These are phyloP conservation scores for Moesziomyces globuligerus DNA, from an alignment of 1,284 basidiomycete species.

Conservation along the genomic window DNA sequence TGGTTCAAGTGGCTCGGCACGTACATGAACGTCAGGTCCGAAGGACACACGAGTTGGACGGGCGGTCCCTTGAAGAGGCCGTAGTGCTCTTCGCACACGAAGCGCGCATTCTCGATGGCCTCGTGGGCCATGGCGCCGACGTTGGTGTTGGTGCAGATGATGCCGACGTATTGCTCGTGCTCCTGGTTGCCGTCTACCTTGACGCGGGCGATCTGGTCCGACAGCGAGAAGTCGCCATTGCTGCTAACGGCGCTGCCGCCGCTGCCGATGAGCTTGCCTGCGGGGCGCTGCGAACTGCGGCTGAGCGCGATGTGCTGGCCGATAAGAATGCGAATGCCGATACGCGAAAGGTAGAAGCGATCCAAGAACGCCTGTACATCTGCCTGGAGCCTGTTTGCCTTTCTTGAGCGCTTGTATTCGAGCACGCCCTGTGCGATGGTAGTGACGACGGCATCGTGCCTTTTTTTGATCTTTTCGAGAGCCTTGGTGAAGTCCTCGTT, in stretches of 20 bases:
- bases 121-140: conserved; percentile 74
- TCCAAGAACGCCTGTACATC: conserved; percentile 96
- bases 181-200: conserved; percentile 48
- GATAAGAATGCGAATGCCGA: conserved; percentile 72
- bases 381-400: conserved; percentile 73
- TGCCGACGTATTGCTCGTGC: conserved; percentile 85
- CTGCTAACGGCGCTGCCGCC: conserved; percentile 19
- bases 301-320: conserved; percentile 67
- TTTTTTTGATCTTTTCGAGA: conserved; percentile 88
- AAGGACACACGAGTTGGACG: conserved; percentile 94
- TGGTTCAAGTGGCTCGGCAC: conserved; percentile 89
- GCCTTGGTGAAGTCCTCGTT: conserved; percentile 89
- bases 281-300: conserved; percentile 44
- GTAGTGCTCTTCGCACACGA: conserved; percentile 94
- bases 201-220: conserved; percentile 32
- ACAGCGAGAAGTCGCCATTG: conserved; percentile 31
- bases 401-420: conserved; percentile 73
- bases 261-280: conserved; percentile 34
- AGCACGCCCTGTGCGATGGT: conserved; percentile 84
- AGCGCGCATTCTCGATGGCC: conserved; percentile 97
- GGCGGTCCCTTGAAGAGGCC: conserved; percentile 93
- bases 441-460: conserved; percentile 97
- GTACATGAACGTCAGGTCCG: conserved; percentile 88
- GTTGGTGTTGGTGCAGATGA: conserved; percentile 90
- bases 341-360: conserved; percentile 95